Conservation (phyloP, 2,329 filamentous ascomycete species). For the Penicillium hordei region DNA sequence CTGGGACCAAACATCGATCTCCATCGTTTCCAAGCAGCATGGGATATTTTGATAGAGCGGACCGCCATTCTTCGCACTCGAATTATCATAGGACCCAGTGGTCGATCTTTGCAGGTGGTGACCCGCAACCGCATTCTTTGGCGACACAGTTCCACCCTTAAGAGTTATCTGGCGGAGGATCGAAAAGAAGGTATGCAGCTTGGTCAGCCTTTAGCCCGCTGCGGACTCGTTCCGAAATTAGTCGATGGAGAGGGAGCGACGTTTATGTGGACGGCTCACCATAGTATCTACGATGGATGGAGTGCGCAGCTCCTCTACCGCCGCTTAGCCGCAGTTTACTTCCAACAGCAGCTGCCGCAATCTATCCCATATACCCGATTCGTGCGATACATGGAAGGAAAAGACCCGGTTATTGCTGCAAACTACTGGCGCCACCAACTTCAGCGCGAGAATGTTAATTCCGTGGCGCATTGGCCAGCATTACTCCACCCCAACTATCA, state of each 20-base stretch:
- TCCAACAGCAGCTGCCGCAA: neutral
- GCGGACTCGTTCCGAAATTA: neutral
- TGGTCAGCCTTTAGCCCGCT: neutral
- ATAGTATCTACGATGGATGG: neutral
- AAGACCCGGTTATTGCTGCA: neutral
- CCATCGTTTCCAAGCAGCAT: neutral
- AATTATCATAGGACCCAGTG: neutral
- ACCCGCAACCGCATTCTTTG: neutral
- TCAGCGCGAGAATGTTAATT: neutral
- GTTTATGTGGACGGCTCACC: neutral
- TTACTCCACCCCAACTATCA: neutral
- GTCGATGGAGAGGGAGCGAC: neutral
- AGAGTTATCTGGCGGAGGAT: neutral
- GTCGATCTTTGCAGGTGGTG: neutral
- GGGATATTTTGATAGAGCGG: neutral
- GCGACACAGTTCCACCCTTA: neutral
- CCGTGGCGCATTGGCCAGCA: neutral
- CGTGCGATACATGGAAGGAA: neutral
- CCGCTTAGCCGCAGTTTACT: neutral
- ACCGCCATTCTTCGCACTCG: neutral
- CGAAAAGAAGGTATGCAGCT: neutral
- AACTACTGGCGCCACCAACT: neutral
- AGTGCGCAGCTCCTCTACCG: neutral
- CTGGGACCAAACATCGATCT: neutral
- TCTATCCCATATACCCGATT: neutral